A percentile compares a stretch with the other conserved stretches of the same genome.
These are phyloP conservation scores for Hirschioporus abietinus DNA, from an alignment of 768 basidiomycete species.

Conservation along the genomic window DNA sequence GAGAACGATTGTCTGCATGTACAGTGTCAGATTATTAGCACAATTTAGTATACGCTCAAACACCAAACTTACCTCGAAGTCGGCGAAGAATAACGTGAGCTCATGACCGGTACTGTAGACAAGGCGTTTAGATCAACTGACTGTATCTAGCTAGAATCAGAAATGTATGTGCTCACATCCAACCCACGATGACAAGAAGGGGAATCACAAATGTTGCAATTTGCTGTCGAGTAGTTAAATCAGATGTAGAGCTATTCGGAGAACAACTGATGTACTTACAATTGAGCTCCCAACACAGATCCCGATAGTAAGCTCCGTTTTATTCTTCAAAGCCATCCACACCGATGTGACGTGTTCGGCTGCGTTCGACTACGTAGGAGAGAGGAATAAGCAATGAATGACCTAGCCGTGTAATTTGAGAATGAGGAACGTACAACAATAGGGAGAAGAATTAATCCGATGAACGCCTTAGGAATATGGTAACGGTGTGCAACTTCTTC, in stretches of 20 bases:
- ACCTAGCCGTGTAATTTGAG: slow-evolving; percentile 18
- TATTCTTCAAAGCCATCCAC: slow-evolving; percentile 83
- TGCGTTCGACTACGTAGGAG: slow-evolving; percentile 56
- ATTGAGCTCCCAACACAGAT: slow-evolving; percentile 81
- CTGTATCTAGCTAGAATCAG: slow-evolving; percentile 11
- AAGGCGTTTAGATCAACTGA: slow-evolving; percentile 6
- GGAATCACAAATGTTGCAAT: slow-evolving; percentile 85
- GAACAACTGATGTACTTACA: slow-evolving; percentile 35
- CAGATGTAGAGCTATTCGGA: background rate
- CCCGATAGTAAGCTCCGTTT: slow-evolving; percentile 70
- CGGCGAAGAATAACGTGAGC: slow-evolving; percentile 76
- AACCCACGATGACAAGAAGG: slow-evolving; percentile 81
- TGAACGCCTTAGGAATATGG: slow-evolving; percentile 77
- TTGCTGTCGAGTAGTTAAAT: slow-evolving; percentile 46
- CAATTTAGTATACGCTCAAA: slow-evolving; percentile 1
- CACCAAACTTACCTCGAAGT: slow-evolving; percentile 61
- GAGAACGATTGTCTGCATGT: slow-evolving; percentile 63
- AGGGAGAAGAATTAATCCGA: slow-evolving; percentile 81
- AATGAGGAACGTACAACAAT: slow-evolving; percentile 57
- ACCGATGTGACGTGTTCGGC: slow-evolving; percentile 84
- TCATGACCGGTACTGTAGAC: slow-evolving; percentile 53
- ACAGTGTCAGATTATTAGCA: background rate
- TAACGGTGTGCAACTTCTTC: slow-evolving; percentile 85
- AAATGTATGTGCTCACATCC: slow-evolving; percentile 52
- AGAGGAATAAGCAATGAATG: background rate